Conservation (phyloP, 176 grass and related monocot genomes). For the Aegilops tauschii region DNA sequence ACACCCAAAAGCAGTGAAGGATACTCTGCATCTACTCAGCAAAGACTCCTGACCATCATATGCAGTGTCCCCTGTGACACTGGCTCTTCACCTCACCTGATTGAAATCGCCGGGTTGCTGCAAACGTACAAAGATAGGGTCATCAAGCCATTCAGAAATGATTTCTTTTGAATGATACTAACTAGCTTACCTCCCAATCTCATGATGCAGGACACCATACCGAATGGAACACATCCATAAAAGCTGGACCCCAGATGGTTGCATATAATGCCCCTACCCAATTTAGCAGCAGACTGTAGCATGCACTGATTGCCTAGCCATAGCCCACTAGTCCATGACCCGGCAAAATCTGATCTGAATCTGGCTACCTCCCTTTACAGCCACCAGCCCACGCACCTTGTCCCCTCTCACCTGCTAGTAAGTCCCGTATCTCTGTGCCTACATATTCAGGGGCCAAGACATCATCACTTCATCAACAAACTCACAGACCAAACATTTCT, state of each 20-base stretch:
- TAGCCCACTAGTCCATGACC: slow-evolving; percentile 17
- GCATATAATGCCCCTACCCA: slow-evolving; percentile 12
- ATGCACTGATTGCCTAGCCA: slow-evolving; percentile 7
- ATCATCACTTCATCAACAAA: slow-evolving; percentile 15
- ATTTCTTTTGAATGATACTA: not conserved
- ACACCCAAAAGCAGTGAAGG: slow-evolving; percentile 11
- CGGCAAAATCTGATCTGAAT: slow-evolving; percentile 31
- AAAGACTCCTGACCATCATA: not conserved
- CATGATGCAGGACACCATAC: not conserved
- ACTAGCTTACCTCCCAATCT: not conserved
- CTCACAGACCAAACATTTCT: slow-evolving; percentile 20
- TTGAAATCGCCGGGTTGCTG: not conserved
- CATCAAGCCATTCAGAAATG: not conserved
- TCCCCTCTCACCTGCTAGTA: slow-evolving; percentile 32
- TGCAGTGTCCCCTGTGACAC: not conserved
- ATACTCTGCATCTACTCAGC: not conserved
- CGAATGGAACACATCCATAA: not conserved
- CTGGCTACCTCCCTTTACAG: slow-evolving; percentile 24
- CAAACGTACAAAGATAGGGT: not conserved
- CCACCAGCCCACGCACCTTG: slow-evolving; percentile 12
- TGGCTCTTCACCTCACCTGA: not conserved
- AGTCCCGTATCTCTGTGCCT: not conserved
- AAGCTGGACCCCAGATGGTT: slow-evolving; percentile 5
- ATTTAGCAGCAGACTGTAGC: slow-evolving; percentile 16
- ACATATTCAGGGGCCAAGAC: slow-evolving; percentile 26